These are phyloP conservation scores for Noccaea bulbosa DNA, from an alignment of 345 rosid genomes.

Conservation along the genomic window DNA sequence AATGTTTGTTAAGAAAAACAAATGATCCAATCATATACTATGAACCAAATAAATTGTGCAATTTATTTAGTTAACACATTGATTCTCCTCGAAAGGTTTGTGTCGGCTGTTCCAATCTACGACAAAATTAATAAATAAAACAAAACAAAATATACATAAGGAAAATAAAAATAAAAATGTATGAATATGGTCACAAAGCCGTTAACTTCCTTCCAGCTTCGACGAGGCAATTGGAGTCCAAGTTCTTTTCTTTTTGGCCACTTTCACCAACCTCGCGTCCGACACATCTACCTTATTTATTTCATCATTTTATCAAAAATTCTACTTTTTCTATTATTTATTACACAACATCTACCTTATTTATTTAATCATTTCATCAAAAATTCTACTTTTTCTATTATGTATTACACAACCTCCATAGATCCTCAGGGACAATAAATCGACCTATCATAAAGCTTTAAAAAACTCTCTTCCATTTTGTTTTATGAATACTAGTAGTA, in stretches of 20 bases:
- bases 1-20: background rate
- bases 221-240: conserved; percentile 37
- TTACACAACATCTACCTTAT: conserved; percentile 47
- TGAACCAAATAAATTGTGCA: background rate
- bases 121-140: conserved; percentile 1
- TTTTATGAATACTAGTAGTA: background rate
- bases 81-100: conserved; percentile 38
- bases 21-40: background rate
- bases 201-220: conserved; percentile 29
- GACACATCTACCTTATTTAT: conserved; percentile 47
- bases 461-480: conserved; percentile 6
- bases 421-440: conserved; percentile 38
- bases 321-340: conserved; percentile 30
- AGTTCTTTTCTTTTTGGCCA: conserved; percentile 40
- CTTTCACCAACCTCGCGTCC: conserved; percentile 46
- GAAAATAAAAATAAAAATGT: conserved; percentile 1
- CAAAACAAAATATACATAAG: background rate
- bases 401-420: conserved; percentile 46
- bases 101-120: conserved; percentile 40
- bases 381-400: conserved; percentile 13
- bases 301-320: conserved; percentile 28
- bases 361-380: conserved; percentile 35
- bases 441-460: conserved; percentile 20
- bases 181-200: conserved; percentile 38
- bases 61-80: conserved; percentile 21